phyloP scores from a whole-genome alignment of 2,329 filamentous ascomycete genomes.

The Hypoxylon sp. region DNA sequence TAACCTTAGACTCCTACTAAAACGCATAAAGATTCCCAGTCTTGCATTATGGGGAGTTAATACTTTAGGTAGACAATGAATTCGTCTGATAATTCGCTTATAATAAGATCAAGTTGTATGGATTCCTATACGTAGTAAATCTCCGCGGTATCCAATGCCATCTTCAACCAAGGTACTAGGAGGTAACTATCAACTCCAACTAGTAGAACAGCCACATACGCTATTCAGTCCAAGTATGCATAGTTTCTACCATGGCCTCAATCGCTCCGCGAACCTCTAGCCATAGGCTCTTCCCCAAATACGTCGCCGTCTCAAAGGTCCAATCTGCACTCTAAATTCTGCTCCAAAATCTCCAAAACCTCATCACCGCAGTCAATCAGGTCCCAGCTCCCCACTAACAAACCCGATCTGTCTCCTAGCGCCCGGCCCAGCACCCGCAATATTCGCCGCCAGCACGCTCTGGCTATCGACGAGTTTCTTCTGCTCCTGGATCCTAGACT shows the following conservation, averaged over 20 bases:
- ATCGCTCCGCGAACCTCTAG: not conserved
- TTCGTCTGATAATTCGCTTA: not conserved
- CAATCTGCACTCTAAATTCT: constrained; percentile 10
- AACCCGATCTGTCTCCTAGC: constrained; percentile 69
- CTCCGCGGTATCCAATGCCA: not conserved
- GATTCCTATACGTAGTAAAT: too few species aligned
- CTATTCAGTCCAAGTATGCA: not conserved
- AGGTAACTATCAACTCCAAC: not conserved
- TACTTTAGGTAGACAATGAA: too few species aligned
- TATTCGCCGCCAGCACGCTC: constrained; percentile 56
- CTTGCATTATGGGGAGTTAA: too few species aligned
- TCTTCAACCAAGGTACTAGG: not conserved
- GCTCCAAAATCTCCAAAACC: not conserved
- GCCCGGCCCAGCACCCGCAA: constrained; percentile 55
- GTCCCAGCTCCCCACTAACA: constrained; percentile 65
- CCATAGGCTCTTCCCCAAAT: not conserved
- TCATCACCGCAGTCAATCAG: constrained; percentile 33
- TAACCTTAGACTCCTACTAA: too few species aligned
- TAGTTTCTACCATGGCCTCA: not conserved
- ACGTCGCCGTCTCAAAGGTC: not conserved
- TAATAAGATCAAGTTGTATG: too few species aligned
- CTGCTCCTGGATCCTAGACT: constrained; percentile 65
- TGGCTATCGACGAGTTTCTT: constrained; percentile 65
- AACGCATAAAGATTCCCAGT: too few species aligned
- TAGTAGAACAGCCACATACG: not conserved